Base-by-base conservation (phyloP, 2,329 filamentous ascomycete genomes). In the Sporothrix pallida region DNA sequence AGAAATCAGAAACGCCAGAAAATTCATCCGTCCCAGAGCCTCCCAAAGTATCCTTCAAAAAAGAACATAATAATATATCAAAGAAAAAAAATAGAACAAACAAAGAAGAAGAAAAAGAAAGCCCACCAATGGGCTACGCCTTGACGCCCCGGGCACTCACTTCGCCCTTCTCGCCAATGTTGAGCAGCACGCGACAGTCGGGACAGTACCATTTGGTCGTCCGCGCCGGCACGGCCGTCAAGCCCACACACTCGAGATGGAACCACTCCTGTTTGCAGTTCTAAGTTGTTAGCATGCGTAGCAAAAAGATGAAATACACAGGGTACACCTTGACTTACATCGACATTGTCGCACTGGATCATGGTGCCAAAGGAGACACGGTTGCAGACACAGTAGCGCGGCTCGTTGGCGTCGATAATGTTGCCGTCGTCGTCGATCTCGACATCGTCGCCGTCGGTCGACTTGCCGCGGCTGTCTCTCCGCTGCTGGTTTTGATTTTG, bases 131-230 rank as follows among this genome's bases (percentile, higher is more conserved):
- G 17, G 37, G 26, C 80, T 77, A 84, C 77, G 82, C 86, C 81
- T 82, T 87, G 12, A 89, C 82, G 6, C 87, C 87, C 74, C 88
- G 81, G n/a, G 87, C 88, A 74, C 82, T 90, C 12, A 90, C 87
- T 78, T 91, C 88, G 2, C 89, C 89, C 80, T 86, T 88, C 81
- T 89, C 88, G 6, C 89, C 89, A 77, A 91, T 89, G 67, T 89
- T 88, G 46, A 91, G 81, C 44, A 86, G 82, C 75, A 88, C 87
- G 56, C 90, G 85, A 79, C 93, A 96, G 69, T 93, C 90, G 1
- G 92, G 92, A 81, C 93, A 96, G 78, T 94, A 96, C 93, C 93
- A 96, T 81, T 94, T 94, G 2, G 91, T 91, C 46, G 91, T 92
- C 20, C 92, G 86, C 2, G 90, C 87, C 12, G 93, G 92, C 74